These are phyloP conservation scores for Neonectria neomacrospora DNA, from an alignment of 2,329 filamentous ascomycete species.

Conservation along the genomic window DNA sequence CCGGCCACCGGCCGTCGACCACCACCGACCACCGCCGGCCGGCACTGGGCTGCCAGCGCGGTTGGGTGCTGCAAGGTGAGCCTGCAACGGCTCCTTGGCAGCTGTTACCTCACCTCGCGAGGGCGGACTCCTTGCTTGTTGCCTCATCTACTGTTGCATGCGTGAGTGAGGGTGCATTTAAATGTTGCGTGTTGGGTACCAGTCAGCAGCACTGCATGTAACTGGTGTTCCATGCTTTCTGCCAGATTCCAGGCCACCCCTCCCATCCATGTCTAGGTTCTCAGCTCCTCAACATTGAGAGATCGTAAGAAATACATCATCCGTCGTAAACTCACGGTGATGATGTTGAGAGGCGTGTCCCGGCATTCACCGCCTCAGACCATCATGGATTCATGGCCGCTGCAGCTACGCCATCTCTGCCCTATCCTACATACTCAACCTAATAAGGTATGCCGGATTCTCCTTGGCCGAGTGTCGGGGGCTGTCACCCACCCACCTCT, in stretches of 20 bases:
- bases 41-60: constrained; percentile 16
- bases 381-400: constrained; percentile 10
- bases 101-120: constrained; percentile 17
- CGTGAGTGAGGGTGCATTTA: background rate
- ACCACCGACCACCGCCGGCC: background rate
- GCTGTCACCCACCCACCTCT: constrained; percentile 1
- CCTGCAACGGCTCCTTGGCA: constrained; percentile 11
- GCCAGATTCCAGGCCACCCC: constrained; percentile 6
- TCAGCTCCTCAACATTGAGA: constrained; percentile 20
- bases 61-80: no score
- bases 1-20: background rate
- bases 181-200: background rate
- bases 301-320: background rate
- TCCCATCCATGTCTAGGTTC: background rate
- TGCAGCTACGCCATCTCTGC: constrained; percentile 28
- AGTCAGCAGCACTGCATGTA: background rate
- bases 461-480: constrained; percentile 12
- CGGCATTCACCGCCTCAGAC: constrained; percentile 34
- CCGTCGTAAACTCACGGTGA: constrained; percentile 25
- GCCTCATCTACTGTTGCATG: background rate
- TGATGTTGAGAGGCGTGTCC: constrained; percentile 25
- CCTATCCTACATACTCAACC: background rate
- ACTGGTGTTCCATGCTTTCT: background rate
- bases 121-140: background rate
- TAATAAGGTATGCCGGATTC: constrained; percentile 11